Evolutionary conservation across 2,329 filamentous ascomycete genomes (phyloP), one percentile per base, ranked within the genome.

Genomic region (Ophiostoma sp.): DNA sequence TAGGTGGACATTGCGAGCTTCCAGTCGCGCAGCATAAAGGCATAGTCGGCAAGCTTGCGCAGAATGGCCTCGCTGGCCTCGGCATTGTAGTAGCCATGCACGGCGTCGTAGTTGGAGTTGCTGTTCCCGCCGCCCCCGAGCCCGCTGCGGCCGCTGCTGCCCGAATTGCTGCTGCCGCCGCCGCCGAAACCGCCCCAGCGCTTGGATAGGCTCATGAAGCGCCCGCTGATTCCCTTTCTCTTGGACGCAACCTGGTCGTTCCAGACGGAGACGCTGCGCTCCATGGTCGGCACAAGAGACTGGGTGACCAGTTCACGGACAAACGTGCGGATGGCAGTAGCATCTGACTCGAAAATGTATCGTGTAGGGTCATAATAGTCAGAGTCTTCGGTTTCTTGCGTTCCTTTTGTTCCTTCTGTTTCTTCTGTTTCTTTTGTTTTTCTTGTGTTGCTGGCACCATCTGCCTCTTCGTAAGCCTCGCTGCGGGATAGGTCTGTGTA

Each of bases 11-110:
- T 87, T 11, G 95, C 92, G 48, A 99, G 82, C 79, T 96, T 97
- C 88, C 91, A 99, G 79, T 99, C 96, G 41, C 95, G 88, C 52
- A 99, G 85, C 94, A 99, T 97, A 76, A 99, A 96, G 13, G 93
- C 90, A 79, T 94, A 98, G 78, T 99, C 95, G 62, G 92, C 95
- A 67, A 99, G 83, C 77, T 96, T 96, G 48, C 95, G 89, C 87
- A 99, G 92, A 67, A 95, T 86, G 3, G 94, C 94, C 81, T 99
- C 96, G 0, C 93, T 89, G 0, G 91, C 83, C 73, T 96, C 93
- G 0, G 92, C 90, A 35, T 86, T 85, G 79, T 98, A 99, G 77
- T 92, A 96, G 1, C 93, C 93, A 7, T 87, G 79, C 52, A 85
- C 80, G 78, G 97, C 93, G 79, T 96, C 97, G 76, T 93, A 96